These are phyloP conservation scores for Phytophthora cactorum DNA, from an alignment of 352 stramenopile genomes.

Conservation along the genomic window DNA sequence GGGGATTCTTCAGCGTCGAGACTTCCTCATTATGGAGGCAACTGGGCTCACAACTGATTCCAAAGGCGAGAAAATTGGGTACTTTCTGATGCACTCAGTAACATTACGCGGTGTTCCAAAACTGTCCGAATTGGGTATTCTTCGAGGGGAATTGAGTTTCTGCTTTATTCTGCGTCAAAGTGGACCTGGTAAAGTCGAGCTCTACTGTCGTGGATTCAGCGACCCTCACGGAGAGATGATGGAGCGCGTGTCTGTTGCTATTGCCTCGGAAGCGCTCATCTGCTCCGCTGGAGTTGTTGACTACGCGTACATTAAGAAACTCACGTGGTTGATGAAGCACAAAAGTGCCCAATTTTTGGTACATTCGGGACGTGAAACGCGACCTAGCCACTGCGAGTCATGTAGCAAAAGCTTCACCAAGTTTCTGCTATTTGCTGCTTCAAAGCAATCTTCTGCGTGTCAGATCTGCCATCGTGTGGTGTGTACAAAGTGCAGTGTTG, in stretches of 20 bases:
- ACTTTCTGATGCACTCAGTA: slow-evolving; percentile 34
- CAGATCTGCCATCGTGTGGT: slow-evolving; percentile 55
- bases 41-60: slow-evolving; percentile 40
- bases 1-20: slow-evolving; percentile 41
- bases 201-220: slow-evolving; percentile 51
- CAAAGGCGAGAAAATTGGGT: slow-evolving; percentile 34
- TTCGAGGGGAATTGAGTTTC: slow-evolving; percentile 45
- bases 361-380: background rate
- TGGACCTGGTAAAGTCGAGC: slow-evolving; percentile 34
- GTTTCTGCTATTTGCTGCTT: slow-evolving; percentile 7
- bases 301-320: slow-evolving; percentile 39
- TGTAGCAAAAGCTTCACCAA: slow-evolving; percentile 30
- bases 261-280: slow-evolving; percentile 11
- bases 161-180: slow-evolving; percentile 46
- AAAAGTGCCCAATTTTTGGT: slow-evolving; percentile 2
- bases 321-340: slow-evolving; percentile 44
- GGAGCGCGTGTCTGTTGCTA: slow-evolving; percentile 30
- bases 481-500: slow-evolving; percentile 55
- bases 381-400: slow-evolving; percentile 34
- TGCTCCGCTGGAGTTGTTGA: slow-evolving; percentile 34
- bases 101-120: slow-evolving; percentile 34
- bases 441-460: slow-evolving; percentile 25
- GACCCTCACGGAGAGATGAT: slow-evolving; percentile 37
- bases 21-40: slow-evolving; percentile 52
- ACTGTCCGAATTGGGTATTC: slow-evolving; percentile 36